Evolutionary conservation across 1,284 basidiomycete species (phyloP), one percentile per base, ranked within the genome.

Genomic region (Moesziomyces parantarcticus): DNA sequence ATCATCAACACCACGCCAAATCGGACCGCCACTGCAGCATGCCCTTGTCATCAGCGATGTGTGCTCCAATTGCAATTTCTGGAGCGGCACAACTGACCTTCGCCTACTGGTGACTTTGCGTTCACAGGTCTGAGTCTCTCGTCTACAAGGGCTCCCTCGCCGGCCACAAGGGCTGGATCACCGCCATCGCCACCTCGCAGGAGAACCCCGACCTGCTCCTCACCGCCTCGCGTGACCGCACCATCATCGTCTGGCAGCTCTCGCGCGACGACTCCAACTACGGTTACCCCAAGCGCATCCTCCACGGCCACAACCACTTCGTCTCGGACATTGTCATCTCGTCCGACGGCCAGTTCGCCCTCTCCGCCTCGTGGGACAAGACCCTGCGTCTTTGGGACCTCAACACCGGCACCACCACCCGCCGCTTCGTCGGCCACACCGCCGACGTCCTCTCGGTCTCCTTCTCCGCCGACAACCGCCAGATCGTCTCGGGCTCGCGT

Each of bases 321-420:
- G 97, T 99, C 75, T 99, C 97, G 56, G 97, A 99, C 86, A 93
- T 99, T 80, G 95, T 97, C 84, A 82, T 82, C 71, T 83, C 82
- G 22, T 97, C 94, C 75, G 96, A 99, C 86, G 96, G 96, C 84
- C 96, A 99, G 88, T 99, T 99, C 86, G 97, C 97, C 57, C 92
- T 99, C 71, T 99, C 97, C 70, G 92, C 97, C 50, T 99, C 96
- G 53, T 99, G 97, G 97, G 97, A 99, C 88, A 96, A 99, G 88
- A 98, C 97, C 56, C 92, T 99, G 82, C 93, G 97, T 84, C 91
- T 99, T 72, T 99, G 97, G 97, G 97, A 83, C 76, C 66, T 83
- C 55, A 83, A 82, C 78, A 81, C 82, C 29, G 82, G 82, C 49
- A 71, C 76, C 60, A 83, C 82, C 66, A 80, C 82, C 65, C 78